phyloP scores from a whole-genome alignment of 192 early-diverging fungal species.

The Backusella tuberculispora region DNA sequence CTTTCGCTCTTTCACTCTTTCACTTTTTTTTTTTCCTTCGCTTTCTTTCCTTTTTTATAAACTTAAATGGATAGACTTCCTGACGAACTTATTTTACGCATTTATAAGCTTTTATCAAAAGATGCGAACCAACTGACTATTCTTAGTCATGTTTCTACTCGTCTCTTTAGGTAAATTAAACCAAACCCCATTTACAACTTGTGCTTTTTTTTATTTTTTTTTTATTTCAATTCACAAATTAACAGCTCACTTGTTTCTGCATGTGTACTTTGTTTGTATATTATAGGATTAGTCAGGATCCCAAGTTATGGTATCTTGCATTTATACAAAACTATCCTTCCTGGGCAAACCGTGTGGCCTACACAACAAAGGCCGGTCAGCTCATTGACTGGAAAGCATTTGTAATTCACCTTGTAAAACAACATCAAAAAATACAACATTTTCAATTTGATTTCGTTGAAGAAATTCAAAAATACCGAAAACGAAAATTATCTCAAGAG shows the following conservation, averaged over 20 bases:
- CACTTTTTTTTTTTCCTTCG: neutral
- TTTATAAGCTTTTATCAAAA: slow-evolving; percentile 2
- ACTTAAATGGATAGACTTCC: slow-evolving; percentile 27
- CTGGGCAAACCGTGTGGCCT: slow-evolving; percentile 29
- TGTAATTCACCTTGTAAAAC: slow-evolving; percentile 32
- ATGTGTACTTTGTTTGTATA: no score
- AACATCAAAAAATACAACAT: slow-evolving; percentile 11
- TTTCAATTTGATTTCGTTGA: slow-evolving; percentile 24
- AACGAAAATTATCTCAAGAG: neutral
- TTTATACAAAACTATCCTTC: slow-evolving; percentile 22
- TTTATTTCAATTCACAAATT: neutral
- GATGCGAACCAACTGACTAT: slow-evolving; percentile 9
- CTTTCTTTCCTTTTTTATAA: slow-evolving; percentile 9
- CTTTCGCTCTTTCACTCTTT: neutral
- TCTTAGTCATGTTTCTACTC: slow-evolving; percentile 10
- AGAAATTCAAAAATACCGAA: slow-evolving; percentile 7
- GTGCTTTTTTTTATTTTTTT: no score
- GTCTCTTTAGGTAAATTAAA: slow-evolving; percentile 16
- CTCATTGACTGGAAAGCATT: slow-evolving; percentile 38
- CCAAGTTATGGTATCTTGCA: slow-evolving; percentile 35
- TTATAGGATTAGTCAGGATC: slow-evolving; percentile 33
- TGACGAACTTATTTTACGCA: slow-evolving; percentile 31
- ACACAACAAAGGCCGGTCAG: slow-evolving; percentile 4
- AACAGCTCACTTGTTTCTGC: neutral
- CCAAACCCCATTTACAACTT: neutral